Conservation (phyloP, 208 protist genomes). For the Trypanosoma lewisi region DNA sequence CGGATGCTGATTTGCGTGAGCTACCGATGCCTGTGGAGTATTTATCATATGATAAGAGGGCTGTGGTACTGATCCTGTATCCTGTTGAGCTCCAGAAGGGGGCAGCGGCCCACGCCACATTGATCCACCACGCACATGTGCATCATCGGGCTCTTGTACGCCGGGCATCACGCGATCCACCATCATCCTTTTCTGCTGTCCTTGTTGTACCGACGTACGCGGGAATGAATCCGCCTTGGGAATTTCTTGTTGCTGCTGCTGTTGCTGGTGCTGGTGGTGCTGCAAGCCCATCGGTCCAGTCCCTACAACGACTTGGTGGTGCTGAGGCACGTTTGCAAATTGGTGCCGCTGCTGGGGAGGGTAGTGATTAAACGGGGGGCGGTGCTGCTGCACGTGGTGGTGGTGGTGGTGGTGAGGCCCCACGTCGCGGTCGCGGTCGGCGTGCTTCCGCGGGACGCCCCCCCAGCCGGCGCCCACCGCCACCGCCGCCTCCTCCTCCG, state of each 20-base stretch:
- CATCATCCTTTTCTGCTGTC: slow-evolving; percentile 6
- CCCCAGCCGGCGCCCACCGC: slow-evolving; percentile 14
- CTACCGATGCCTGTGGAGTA: slow-evolving; percentile 24
- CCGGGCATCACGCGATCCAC: slow-evolving; percentile 17
- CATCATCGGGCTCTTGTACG: slow-evolving; percentile 15
- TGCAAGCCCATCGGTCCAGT: slow-evolving; percentile 24
- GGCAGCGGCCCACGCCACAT: slow-evolving; percentile 17
- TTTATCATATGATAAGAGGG: slow-evolving; percentile 12
- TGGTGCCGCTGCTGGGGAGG: slow-evolving; percentile 13
- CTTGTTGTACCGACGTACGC: slow-evolving; percentile 10
- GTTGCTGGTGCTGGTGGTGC: slow-evolving; percentile 30
- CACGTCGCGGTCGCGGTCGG: slow-evolving; percentile 22
- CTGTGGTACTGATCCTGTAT: slow-evolving; percentile 13
- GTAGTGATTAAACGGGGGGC: slow-evolving; percentile 18
- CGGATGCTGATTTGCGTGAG: slow-evolving; percentile 16
- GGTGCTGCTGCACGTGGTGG: slow-evolving; percentile 24
- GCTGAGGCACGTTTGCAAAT: slow-evolving; percentile 17
- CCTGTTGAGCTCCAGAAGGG: slow-evolving; percentile 12
- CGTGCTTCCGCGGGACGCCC: slow-evolving; percentile 13
- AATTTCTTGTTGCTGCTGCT: slow-evolving; percentile 28
- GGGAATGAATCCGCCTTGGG: slow-evolving; percentile 16
- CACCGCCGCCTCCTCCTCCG: slow-evolving; percentile 20
- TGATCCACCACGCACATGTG: slow-evolving; percentile 5
- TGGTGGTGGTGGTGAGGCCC: slow-evolving; percentile 35
- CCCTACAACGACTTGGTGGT: slow-evolving; percentile 32